Percentiles rank a stretch among this genome's conserved stretches.
Evolutionary conservation across 495 filamentous ascomycete species (phyloP).

Genomic region (Aspergillus kassunensis): DNA sequence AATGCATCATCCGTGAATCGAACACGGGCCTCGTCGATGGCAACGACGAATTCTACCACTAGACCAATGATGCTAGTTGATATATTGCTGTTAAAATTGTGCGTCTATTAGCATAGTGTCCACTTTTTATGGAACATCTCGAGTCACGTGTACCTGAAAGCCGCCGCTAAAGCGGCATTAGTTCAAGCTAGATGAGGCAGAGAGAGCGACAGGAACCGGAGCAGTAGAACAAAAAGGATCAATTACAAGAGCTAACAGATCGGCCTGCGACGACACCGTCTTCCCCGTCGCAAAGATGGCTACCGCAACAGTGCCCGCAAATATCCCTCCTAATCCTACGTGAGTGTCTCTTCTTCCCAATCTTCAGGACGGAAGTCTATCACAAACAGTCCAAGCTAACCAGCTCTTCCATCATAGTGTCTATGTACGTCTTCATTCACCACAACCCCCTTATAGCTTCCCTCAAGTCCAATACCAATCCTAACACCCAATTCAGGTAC

Average conservation of each 20-base stretch:
- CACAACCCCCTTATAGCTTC: conserved; percentile 14
- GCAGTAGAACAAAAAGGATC: no score
- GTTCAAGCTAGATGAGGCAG: not conserved
- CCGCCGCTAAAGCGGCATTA: conserved; percentile 10
- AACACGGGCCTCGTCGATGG: conserved; percentile 58
- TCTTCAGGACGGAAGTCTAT: not conserved
- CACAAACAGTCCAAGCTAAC: conserved; percentile 9
- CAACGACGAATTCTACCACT: conserved; percentile 60
- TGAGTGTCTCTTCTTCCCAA: conserved; percentile 24
- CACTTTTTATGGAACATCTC: not conserved
- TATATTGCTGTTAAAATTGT: not conserved
- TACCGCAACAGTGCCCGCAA: conserved; percentile 24
- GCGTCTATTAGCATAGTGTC: not conserved
- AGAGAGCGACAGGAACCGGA: not conserved
- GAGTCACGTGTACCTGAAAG: conserved; percentile 1
- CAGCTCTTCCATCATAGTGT: conserved; percentile 39
- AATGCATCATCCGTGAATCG: conserved; percentile 55
- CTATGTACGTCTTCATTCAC: conserved; percentile 39
- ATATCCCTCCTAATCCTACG: conserved; percentile 46
- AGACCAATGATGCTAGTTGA: conserved; percentile 49
- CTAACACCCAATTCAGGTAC: conserved; percentile 52
- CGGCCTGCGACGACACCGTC: conserved; percentile 13
- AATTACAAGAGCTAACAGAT: not conserved
- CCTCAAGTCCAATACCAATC: conserved; percentile 9
- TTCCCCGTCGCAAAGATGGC: conserved; percentile 39